Evolutionary conservation across 192 early-diverging fungal genomes (phyloP).

Genomic region (Anaeromyces robustus): DNA sequence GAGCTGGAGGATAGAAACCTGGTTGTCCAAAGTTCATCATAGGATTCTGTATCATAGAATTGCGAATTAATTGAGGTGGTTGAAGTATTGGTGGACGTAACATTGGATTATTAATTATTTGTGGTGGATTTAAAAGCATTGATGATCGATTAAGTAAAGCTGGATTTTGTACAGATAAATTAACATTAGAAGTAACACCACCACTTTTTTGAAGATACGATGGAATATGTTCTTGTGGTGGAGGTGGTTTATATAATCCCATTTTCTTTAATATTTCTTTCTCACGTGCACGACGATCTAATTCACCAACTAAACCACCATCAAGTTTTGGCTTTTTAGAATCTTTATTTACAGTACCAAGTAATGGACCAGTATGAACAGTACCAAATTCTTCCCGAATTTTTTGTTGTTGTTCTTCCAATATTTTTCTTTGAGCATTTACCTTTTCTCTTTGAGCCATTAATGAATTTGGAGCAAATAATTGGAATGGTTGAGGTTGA

Average conservation of each 20-base stretch:
- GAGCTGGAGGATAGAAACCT: not conserved
- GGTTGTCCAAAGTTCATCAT: not conserved
- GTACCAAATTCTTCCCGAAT: not conserved
- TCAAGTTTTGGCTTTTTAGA: conserved; percentile 14
- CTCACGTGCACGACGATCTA: conserved; percentile 18
- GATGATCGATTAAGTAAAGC: not conserved
- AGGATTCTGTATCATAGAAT: not conserved
- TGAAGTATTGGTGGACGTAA: not conserved
- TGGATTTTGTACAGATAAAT: not conserved
- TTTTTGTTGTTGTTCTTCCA: not conserved
- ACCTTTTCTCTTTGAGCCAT: not conserved
- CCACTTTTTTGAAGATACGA: not conserved
- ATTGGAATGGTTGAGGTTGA: not conserved
- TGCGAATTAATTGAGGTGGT: not conserved
- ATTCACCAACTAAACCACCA: conserved; percentile 17
- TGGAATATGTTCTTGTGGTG: not conserved
- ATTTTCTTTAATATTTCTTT: conserved; percentile 22
- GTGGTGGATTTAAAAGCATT: not conserved
- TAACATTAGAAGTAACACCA: not conserved
- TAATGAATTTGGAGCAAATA: not conserved
- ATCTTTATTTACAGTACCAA: conserved; percentile 13
- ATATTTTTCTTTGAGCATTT: not conserved
- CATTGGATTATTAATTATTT: not conserved
- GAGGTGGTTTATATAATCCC: not conserved
- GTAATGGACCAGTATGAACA: conserved; percentile 13